Base-by-base conservation (phyloP, 495 filamentous ascomycete genomes). In the Podospora pseudocomata region DNA sequence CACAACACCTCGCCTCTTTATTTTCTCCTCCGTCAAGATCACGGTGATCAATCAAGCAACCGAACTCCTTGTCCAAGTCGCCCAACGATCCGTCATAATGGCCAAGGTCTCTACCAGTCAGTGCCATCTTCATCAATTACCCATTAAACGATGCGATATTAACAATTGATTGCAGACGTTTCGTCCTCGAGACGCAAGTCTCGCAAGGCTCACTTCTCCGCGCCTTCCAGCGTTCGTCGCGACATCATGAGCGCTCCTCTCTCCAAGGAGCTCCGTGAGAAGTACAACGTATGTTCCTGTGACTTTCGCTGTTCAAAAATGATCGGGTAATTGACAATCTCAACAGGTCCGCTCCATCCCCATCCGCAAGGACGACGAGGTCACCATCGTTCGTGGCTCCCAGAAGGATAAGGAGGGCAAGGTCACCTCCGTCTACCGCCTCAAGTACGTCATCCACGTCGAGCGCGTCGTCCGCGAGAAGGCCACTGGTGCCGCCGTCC, bases 321-420 rank as follows among this genome's bases (percentile, higher is more conserved):
- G 3, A 19, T 18, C 13, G 32, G 19, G 9, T 60, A 55, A 55
- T 27, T 55, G 65, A 59, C 28, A 18, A n/a, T 27, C 18, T 13
- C 19, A 34, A 59, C 75, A 97, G 92, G 93, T 97, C 81, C 94
- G 93, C 83, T 90, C 91, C 76, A 96, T 99, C 78, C 95, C 95
- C 77, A 87, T 99, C 87, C 93, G 95, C 86, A 96, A 96, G 83
- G 94, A 97, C 81, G 95, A 99, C 83, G 92, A 97, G 83, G 93
- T 98, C 74, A 81, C 83, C 76, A 89, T 99, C 76, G 87, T 91
- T 74, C 93, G 95, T 66, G 95, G 95, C 73, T 80, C 81, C 81
- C 88, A 95, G 85, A 97, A 97, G 87, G 94, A 93, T 80, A 92
- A 92, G 74, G 93, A 97, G 82, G 94, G 94, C 84, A 94, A 96